Evolutionary conservation across 192 early-diverging fungal species (phyloP).

Genomic region (Entomortierella parvispora): DNA sequence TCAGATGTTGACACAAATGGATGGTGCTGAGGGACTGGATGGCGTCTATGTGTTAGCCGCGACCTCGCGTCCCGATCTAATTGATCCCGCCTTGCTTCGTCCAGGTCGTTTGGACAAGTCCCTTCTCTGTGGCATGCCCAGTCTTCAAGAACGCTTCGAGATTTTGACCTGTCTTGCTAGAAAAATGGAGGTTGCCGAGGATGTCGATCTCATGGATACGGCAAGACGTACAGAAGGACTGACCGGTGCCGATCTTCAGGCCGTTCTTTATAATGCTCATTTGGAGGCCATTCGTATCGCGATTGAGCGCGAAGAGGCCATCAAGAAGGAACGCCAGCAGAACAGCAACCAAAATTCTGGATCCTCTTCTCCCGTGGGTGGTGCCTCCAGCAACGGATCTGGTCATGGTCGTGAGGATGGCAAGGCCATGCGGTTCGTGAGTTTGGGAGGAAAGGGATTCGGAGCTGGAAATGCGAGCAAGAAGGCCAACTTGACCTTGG

Average conservation of each 20-base stretch:
- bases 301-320: constrained; percentile 60
- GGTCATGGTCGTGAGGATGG: constrained; percentile 30
- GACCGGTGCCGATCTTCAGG: constrained; percentile 96
- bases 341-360: constrained; percentile 10
- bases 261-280: constrained; percentile 91
- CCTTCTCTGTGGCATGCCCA: constrained; percentile 89
- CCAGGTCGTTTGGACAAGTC: constrained; percentile 88
- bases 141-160: constrained; percentile 74
- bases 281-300: constrained; percentile 87
- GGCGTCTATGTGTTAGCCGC: constrained; percentile 98
- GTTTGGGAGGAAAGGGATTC: constrained; percentile 18
- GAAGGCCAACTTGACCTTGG: constrained; percentile 58
- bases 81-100: constrained; percentile 83
- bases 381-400: constrained; percentile 3
- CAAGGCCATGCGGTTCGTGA: constrained; percentile 55
- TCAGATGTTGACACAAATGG: constrained; percentile 98
- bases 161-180: constrained; percentile 81
- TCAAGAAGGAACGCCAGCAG: constrained; percentile 51
- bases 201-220: constrained; percentile 70
- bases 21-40: constrained; percentile 95
- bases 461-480: constrained; percentile 21
- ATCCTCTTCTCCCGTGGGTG: constrained; percentile 6
- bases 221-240: constrained; percentile 78
- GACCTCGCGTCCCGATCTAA: constrained; percentile 87
- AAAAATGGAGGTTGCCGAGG: constrained; percentile 72